Percentiles rank a stretch among this genome's conserved stretches.
Evolutionary conservation across 768 basidiomycete genomes (phyloP).

Genomic region (Lactarius vividus): DNA sequence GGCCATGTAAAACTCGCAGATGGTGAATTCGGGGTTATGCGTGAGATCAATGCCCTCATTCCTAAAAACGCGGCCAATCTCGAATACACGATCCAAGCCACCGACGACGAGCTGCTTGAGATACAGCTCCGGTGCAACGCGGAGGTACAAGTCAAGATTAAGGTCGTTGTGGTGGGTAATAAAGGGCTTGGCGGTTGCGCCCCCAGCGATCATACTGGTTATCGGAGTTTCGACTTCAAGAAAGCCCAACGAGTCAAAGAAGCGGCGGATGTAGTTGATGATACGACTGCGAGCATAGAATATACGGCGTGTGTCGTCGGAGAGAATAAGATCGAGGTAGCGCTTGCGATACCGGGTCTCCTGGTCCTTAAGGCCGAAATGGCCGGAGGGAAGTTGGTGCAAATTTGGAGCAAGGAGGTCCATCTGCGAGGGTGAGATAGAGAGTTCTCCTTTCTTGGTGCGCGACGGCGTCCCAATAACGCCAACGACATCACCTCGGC

Average conservation of each 20-base stretch:
- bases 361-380: constrained; percentile 95
- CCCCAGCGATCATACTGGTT: constrained; percentile 94
- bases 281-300: constrained; percentile 89
- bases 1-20: constrained; percentile 99
- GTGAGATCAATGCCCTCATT: constrained; percentile 99
- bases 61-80: constrained; percentile 96
- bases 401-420: constrained; percentile 92
- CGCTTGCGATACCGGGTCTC: constrained; percentile 98
- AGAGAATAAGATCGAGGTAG: constrained; percentile 96
- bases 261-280: constrained; percentile 90
- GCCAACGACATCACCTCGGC: constrained; percentile 95
- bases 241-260: constrained; percentile 88
- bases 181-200: constrained; percentile 98
- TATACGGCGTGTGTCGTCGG: constrained; percentile 81
- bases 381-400: constrained; percentile 89
- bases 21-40: constrained; percentile 98
- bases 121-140: constrained; percentile 96
- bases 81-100: constrained; percentile 95
- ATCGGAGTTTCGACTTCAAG: constrained; percentile 99
- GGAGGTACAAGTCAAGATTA: constrained; percentile 92
- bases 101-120: constrained; percentile 97
- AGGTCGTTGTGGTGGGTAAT: constrained; percentile 99
- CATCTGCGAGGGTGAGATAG: constrained; percentile 78
- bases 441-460: constrained; percentile 94
- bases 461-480: constrained; percentile 86